Evolutionary conservation across 2,329 filamentous ascomycete species (phyloP).

Genomic region (Daldinia sp.): DNA sequence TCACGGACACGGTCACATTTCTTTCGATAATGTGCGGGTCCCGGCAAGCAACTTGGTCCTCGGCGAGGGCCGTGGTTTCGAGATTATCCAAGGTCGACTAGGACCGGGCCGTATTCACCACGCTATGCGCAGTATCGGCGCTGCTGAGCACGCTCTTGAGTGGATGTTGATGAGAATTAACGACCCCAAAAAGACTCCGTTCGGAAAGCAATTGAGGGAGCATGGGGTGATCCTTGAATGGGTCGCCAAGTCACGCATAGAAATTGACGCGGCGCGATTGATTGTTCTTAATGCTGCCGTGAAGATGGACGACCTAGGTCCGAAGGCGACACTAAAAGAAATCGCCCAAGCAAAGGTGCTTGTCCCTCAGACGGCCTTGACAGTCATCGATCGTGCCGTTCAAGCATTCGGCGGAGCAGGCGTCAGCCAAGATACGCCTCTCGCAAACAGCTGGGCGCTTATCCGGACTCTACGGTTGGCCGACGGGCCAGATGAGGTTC

Average conservation of each 20-base stretch:
- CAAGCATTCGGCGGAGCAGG: slow-evolving; percentile 92
- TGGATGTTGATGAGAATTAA: slow-evolving; percentile 96
- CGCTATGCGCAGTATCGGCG: slow-evolving; percentile 93
- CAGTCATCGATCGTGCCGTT: slow-evolving; percentile 91
- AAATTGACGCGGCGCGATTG: slow-evolving; percentile 91
- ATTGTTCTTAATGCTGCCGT: slow-evolving; percentile 93
- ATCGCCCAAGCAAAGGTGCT: slow-evolving; percentile 96
- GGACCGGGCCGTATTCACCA: slow-evolving; percentile 97
- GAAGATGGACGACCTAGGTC: slow-evolving; percentile 88
- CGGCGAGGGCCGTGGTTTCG: slow-evolving; percentile 92
- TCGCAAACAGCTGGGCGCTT: slow-evolving; percentile 82
- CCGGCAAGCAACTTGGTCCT: slow-evolving; percentile 86
- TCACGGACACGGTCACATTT: slow-evolving; percentile 94
- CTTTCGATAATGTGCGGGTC: slow-evolving; percentile 88
- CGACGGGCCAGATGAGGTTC: slow-evolving; percentile 97
- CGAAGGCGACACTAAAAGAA: slow-evolving; percentile 89
- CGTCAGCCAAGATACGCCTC: slow-evolving; percentile 91
- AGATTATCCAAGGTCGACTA: slow-evolving; percentile 97
- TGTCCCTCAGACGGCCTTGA: slow-evolving; percentile 81
- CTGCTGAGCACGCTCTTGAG: slow-evolving; percentile 88
- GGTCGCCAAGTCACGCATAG: slow-evolving; percentile 89
- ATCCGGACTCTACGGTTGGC: slow-evolving; percentile 85
- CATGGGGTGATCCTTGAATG: slow-evolving; percentile 96
- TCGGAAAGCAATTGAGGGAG: slow-evolving; percentile 84
- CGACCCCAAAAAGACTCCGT: slow-evolving; percentile 88